Percentiles rank a stretch among this genome's conserved stretches.
phyloP scores from a whole-genome alignment of 805 yeast genomes.

The Pichia rugopelliculosa region DNA sequence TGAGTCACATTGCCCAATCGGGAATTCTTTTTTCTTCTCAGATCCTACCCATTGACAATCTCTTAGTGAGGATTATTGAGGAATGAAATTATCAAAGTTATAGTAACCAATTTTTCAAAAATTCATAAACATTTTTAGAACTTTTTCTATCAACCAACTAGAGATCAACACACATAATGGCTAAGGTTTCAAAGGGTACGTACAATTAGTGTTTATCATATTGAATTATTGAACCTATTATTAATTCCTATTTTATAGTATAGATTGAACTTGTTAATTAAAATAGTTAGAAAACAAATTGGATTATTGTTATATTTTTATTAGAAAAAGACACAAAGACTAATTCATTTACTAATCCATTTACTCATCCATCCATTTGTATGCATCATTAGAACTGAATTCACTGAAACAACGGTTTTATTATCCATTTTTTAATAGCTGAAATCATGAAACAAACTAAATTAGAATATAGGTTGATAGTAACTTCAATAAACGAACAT shows the following conservation, averaged over 20 bases:
- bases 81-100: not conserved
- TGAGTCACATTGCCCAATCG: not conserved
- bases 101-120: not conserved
- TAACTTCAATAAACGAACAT: too few relatives aligned
- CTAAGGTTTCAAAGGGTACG: slow-evolving; percentile 31
- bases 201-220: slow-evolving; percentile 1
- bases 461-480: too few relatives aligned
- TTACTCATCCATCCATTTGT: too few relatives aligned
- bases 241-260: too few relatives aligned
- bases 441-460: too few relatives aligned
- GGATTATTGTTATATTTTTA: too few relatives aligned
- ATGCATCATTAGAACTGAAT: too few relatives aligned
- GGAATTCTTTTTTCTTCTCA: not conserved
- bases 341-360: too few relatives aligned
- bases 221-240: not conserved
- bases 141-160: slow-evolving; percentile 2
- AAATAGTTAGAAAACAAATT: too few relatives aligned
- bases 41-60: not conserved
- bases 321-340: too few relatives aligned
- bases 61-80: not conserved
- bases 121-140: not conserved
- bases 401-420: too few relatives aligned
- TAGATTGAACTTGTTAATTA: not conserved
- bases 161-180: slow-evolving; percentile 21
- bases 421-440: too few relatives aligned